Evolutionary conservation across 768 basidiomycete species (phyloP).

Genomic region (Gloeostereum incarnatum): DNA sequence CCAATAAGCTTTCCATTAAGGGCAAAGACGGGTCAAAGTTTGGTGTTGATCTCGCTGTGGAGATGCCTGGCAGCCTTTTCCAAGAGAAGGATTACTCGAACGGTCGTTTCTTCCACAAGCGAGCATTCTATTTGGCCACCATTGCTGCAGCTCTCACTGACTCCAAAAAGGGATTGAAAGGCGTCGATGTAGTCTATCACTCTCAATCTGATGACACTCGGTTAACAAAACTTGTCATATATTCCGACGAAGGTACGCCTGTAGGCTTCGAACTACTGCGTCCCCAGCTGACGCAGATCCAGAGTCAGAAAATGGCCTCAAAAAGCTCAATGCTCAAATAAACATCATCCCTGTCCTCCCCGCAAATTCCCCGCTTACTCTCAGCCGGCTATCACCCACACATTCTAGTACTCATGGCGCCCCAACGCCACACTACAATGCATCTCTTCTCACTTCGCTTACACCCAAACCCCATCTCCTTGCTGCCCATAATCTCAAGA

Average conservation of each 20-base stretch:
- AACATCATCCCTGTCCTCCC: slow-evolving; percentile 67
- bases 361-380: slow-evolving; percentile 48
- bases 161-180: slow-evolving; percentile 29
- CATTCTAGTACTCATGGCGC: slow-evolving; percentile 56
- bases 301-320: slow-evolving; percentile 52
- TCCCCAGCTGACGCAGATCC: background rate
- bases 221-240: slow-evolving; percentile 54
- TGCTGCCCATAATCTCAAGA: slow-evolving; percentile 39
- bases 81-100: slow-evolving; percentile 94
- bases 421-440: slow-evolving; percentile 78
- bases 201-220: slow-evolving; percentile 55
- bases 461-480: slow-evolving; percentile 46
- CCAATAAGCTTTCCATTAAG: slow-evolving; percentile 66
- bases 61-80: slow-evolving; percentile 86
- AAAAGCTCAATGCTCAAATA: slow-evolving; percentile 61
- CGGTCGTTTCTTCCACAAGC: slow-evolving; percentile 85
- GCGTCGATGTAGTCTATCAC: slow-evolving; percentile 54
- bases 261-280: no score
- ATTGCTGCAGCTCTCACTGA: slow-evolving; percentile 54
- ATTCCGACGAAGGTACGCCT: slow-evolving; percentile 38
- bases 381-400: slow-evolving; percentile 63
- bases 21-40: slow-evolving; percentile 56
- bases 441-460: slow-evolving; percentile 46
- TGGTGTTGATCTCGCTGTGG: slow-evolving; percentile 71
- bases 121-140: slow-evolving; percentile 80